A percentile compares a stretch with the other conserved stretches of the same genome.
These are phyloP conservation scores for Parachaetomium inaequale DNA, from an alignment of 495 filamentous ascomycete species.

Conservation along the genomic window DNA sequence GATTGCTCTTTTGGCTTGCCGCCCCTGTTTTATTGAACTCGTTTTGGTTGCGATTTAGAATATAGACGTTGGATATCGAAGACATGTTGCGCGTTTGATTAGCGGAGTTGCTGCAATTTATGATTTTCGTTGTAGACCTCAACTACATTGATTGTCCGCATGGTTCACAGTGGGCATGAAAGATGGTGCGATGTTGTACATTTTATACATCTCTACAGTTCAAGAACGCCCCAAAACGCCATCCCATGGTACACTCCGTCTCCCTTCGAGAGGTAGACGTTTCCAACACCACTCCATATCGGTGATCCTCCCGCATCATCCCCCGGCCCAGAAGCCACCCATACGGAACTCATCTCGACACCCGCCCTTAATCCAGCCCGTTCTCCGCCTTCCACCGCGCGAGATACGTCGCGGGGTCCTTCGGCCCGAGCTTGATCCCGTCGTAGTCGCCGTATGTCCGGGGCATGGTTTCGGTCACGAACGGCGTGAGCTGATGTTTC, in stretches of 20 bases:
- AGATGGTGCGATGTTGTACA: background rate
- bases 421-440: constrained; percentile 42
- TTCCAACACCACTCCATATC: background rate
- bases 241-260: background rate
- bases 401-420: constrained; percentile 59
- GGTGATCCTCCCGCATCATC: background rate
- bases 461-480: constrained; percentile 65
- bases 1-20: background rate
- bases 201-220: background rate
- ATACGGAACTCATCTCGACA: background rate
- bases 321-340: background rate
- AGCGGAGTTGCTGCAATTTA: no score
- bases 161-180: background rate
- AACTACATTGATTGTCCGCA: no score
- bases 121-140: no score
- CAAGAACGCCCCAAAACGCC: constrained; percentile 16
- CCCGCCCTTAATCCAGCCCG: constrained; percentile 51
- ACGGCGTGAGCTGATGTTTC: constrained; percentile 80
- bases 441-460: constrained; percentile 48
- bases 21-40: background rate
- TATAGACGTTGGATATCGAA: background rate
- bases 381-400: constrained; percentile 67
- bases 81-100: background rate
- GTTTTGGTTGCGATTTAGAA: background rate
- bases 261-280: background rate